These are phyloP conservation scores for Talaromyces albobiverticillius DNA, from an alignment of 2,329 filamentous ascomycete species.

Conservation along the genomic window DNA sequence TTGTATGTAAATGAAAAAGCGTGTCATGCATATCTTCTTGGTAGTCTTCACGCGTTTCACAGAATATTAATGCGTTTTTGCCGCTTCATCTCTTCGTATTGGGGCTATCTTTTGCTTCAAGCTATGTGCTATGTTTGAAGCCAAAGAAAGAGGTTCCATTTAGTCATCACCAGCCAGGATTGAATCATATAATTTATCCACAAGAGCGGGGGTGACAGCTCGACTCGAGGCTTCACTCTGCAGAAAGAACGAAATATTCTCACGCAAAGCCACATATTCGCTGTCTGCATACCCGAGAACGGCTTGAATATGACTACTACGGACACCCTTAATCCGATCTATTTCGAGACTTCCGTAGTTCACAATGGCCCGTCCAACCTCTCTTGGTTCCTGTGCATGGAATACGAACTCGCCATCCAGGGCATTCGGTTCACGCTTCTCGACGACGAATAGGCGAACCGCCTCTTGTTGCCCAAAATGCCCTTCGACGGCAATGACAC, in stretches of 20 bases:
- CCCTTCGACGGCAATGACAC: slow-evolving; percentile 86
- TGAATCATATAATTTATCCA: slow-evolving; percentile 17
- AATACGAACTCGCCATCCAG: slow-evolving; percentile 39
- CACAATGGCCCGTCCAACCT: slow-evolving; percentile 84
- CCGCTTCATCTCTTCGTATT: not conserved
- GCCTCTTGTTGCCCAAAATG: slow-evolving; percentile 89
- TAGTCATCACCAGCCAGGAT: not conserved
- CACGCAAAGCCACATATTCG: slow-evolving; percentile 85
- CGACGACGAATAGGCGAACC: slow-evolving; percentile 79
- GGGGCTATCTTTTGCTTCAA: not conserved
- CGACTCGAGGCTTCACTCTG: slow-evolving; percentile 21
- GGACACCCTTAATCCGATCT: slow-evolving; percentile 74
- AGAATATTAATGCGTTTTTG: not conserved
- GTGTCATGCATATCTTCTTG: not conserved
- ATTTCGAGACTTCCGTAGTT: slow-evolving; percentile 92
- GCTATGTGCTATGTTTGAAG: not conserved
- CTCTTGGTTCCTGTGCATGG: slow-evolving; percentile 50
- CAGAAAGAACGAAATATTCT: slow-evolving; percentile 76
- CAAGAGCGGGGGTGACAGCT: slow-evolving; percentile 24
- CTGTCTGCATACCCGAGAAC: slow-evolving; percentile 89
- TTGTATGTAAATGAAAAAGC: not conserved
- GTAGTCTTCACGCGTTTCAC: not conserved
- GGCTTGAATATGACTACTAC: slow-evolving; percentile 75
- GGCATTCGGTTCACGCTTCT: slow-evolving; percentile 48
- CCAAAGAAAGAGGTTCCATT: not conserved